These are phyloP conservation scores for Arabidopsis arenosa DNA, from an alignment of 345 rosid genomes.

Conservation along the genomic window DNA sequence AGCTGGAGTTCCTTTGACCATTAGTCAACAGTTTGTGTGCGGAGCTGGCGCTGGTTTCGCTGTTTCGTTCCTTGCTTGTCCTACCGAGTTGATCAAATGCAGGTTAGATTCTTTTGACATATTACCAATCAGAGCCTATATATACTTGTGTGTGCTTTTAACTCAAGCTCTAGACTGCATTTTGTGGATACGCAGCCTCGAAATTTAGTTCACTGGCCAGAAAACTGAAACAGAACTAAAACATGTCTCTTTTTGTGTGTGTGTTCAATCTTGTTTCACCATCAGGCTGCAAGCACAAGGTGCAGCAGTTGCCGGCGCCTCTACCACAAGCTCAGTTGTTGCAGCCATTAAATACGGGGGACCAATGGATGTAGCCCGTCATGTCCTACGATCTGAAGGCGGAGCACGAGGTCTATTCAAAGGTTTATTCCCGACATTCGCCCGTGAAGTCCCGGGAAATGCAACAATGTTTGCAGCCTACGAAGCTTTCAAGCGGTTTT, in stretches of 20 bases:
- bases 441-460: slow-evolving; percentile 94
- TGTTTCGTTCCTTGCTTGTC: slow-evolving; percentile 98
- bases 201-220: background rate
- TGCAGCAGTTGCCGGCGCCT: slow-evolving; percentile 59
- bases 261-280: slow-evolving; percentile 20
- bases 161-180: background rate
- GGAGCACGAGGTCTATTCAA: slow-evolving; percentile 88
- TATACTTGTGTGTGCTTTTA: background rate
- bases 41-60: slow-evolving; percentile 98
- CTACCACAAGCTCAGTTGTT: slow-evolving; percentile 49
- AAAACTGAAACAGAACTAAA: slow-evolving; percentile 2
- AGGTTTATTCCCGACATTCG: slow-evolving; percentile 90
- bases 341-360: slow-evolving; percentile 84
- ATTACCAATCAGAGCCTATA: background rate
- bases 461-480: slow-evolving; percentile 90
- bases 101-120: slow-evolving; percentile 52
- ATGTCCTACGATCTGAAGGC: slow-evolving; percentile 85
- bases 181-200: background rate
- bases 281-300: slow-evolving; percentile 97
- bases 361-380: slow-evolving; percentile 95
- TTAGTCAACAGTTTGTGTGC: slow-evolving; percentile 76
- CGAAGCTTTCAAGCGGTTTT: slow-evolving; percentile 72
- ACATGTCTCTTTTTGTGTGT: slow-evolving; percentile 17
- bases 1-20: slow-evolving; percentile 77
- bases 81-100: slow-evolving; percentile 97